Evolutionary conservation across 2,329 filamentous ascomycete species (phyloP).

Genomic region (Cadophora sp.): DNA sequence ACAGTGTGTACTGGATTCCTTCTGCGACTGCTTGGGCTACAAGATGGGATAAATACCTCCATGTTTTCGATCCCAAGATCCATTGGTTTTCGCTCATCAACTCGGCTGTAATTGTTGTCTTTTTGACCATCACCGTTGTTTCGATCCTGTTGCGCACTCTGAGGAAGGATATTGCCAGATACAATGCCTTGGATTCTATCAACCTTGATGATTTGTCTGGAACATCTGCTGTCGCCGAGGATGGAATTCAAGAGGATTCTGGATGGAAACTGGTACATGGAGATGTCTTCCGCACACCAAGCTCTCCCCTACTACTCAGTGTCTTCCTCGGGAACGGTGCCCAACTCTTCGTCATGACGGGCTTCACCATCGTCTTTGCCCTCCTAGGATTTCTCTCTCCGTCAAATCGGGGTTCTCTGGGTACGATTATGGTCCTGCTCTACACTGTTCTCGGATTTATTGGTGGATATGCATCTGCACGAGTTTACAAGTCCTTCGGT

Average conservation of each 20-base stretch:
- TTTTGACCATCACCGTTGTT: constrained; percentile 88
- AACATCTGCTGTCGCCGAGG: constrained; percentile 77
- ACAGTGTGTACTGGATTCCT: constrained; percentile 87
- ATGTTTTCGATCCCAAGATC: constrained; percentile 96
- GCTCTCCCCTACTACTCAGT: constrained; percentile 82
- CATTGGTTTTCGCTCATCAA: constrained; percentile 99
- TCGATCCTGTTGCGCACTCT: constrained; percentile 90
- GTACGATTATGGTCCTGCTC: constrained; percentile 89
- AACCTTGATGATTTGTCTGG: constrained; percentile 88
- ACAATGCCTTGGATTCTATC: constrained; percentile 93
- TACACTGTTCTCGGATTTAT: constrained; percentile 94
- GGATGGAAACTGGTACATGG: constrained; percentile 99
- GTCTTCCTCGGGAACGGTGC: constrained; percentile 91
- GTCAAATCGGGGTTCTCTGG: constrained; percentile 91
- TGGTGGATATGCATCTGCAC: constrained; percentile 86
- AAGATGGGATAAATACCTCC: constrained; percentile 97
- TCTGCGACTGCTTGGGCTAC: constrained; percentile 93
- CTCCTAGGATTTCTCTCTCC: constrained; percentile 94
- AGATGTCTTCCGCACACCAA: constrained; percentile 91
- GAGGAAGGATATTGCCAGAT: constrained; percentile 93
- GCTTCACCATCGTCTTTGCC: constrained; percentile 90
- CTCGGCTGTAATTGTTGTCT: constrained; percentile 92
- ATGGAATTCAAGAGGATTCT: constrained; percentile 95
- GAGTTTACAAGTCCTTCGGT: constrained; percentile 92
- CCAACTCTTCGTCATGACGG: constrained; percentile 97